phyloP scores from a whole-genome alignment of 257 asterid species.

The Salvia hispanica region DNA sequence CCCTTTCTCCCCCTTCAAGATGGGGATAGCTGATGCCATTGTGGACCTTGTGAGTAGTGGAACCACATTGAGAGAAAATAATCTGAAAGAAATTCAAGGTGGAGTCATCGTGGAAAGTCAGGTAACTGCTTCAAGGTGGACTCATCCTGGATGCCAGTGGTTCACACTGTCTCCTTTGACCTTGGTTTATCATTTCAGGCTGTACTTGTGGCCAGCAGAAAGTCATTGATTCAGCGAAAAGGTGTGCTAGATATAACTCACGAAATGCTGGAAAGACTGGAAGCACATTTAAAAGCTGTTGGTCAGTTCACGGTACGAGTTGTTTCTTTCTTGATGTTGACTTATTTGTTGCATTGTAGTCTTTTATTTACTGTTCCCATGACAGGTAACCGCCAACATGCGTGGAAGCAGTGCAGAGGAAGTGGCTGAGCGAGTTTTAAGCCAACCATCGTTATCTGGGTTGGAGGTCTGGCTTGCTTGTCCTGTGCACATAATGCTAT shows the following conservation, averaged over 20 bases:
- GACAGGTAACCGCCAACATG: conserved; percentile 94
- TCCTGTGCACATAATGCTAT: conserved; percentile 18
- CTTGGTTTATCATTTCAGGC: conserved; percentile 57
- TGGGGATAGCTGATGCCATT: conserved; percentile 99
- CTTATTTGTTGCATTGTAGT: conserved; percentile 16
- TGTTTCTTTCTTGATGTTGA: conserved; percentile 7
- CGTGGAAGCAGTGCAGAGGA: conserved; percentile 93
- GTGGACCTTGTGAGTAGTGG: conserved; percentile 99
- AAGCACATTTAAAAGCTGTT: conserved; percentile 86
- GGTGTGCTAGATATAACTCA: conserved; percentile 83
- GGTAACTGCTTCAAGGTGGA: conserved; percentile 45
- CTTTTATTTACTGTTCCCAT: conserved; percentile 27
- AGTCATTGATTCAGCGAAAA: conserved; percentile 71
- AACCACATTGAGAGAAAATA: conserved; percentile 88
- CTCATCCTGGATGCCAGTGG: neutral
- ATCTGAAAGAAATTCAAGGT: conserved; percentile 91
- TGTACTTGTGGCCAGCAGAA: conserved; percentile 88
- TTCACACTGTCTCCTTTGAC: conserved; percentile 29
- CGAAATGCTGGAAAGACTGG: conserved; percentile 96
- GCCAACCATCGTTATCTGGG: conserved; percentile 83
- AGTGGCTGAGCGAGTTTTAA: conserved; percentile 82
- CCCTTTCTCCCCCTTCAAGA: conserved; percentile 42
- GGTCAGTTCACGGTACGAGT: conserved; percentile 85
- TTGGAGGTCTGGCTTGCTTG: conserved; percentile 65
- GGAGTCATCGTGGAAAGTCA: conserved; percentile 93